phyloP scores from a whole-genome alignment of 495 filamentous ascomycete species.

The Podospora pseudoanserina region DNA sequence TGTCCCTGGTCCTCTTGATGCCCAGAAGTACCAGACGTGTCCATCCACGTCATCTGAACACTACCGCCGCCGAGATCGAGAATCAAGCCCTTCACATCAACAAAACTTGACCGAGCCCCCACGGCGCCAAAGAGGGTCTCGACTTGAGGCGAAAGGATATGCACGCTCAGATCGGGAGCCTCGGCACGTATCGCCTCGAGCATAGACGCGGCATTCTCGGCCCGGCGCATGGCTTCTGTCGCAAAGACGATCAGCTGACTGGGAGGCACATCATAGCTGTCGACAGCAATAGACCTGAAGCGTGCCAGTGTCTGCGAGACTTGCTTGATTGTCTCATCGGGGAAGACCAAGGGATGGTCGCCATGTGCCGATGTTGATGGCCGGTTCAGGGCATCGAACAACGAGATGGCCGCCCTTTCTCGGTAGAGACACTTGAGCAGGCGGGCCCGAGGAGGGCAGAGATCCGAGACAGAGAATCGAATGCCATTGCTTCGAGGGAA shows the following conservation, averaged over 20 bases:
- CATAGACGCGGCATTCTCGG: constrained; percentile 68
- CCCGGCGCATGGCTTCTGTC: constrained; percentile 84
- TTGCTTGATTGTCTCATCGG: constrained; percentile 55
- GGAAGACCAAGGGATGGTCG: constrained; percentile 54
- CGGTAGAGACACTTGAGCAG: constrained; percentile 73
- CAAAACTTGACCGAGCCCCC: constrained; percentile 76
- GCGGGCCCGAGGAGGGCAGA: constrained; percentile 64
- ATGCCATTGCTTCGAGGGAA: constrained; percentile 73
- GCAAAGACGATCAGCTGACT: constrained; percentile 69
- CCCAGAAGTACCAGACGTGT: constrained; percentile 35
- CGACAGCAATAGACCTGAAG: constrained; percentile 68
- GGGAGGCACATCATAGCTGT: constrained; percentile 58
- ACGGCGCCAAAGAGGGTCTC: constrained; percentile 79
- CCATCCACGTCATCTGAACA: constrained; percentile 84
- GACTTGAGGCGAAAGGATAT: constrained; percentile 70
- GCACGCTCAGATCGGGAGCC: constrained; percentile 60
- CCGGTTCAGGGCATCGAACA: constrained; percentile 78
- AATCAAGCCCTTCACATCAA: constrained; percentile 59
- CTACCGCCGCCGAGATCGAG: constrained; percentile 91
- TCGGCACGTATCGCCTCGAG: constrained; percentile 55
- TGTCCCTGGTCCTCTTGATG: constrained; percentile 45
- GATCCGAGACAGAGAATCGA: constrained; percentile 83
- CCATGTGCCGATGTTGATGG: constrained; percentile 23
- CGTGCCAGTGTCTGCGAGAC: constrained; percentile 63
- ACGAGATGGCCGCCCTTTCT: constrained; percentile 73